A percentile compares a stretch with the other conserved stretches of the same genome.
These are phyloP conservation scores for Lepidium sativum DNA, from an alignment of 345 rosid species.

Conservation along the genomic window DNA sequence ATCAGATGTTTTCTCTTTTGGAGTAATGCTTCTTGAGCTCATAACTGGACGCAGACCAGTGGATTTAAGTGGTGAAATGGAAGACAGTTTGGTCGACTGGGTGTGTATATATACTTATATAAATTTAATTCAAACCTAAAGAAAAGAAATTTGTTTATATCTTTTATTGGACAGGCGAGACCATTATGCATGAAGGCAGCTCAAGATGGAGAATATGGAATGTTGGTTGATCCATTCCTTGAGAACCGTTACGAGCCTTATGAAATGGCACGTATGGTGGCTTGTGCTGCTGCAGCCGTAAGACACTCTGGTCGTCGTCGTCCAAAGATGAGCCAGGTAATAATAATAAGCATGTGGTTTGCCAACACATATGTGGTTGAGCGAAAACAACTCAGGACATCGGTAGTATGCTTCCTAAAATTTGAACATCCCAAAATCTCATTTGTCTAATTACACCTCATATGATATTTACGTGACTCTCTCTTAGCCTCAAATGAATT, in stretches of 20 bases:
- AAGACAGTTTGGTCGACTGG: conserved; percentile 96
- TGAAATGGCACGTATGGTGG: conserved; percentile 80
- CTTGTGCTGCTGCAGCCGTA: conserved; percentile 87
- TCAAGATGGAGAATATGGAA: conserved; percentile 52
- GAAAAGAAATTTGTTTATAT: too few species aligned
- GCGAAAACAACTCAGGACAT: too few species aligned
- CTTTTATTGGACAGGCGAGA: too few species aligned
- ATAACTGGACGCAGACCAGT: conserved; percentile 81
- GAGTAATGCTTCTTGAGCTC: conserved; percentile 87
- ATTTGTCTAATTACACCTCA: too few species aligned
- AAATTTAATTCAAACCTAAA: too few species aligned
- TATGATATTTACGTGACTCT: too few species aligned
- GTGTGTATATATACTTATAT: too few species aligned
- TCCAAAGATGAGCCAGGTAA: conserved; percentile 86
- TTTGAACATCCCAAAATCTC: too few species aligned
- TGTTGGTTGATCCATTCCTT: conserved; percentile 55
- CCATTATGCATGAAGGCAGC: conserved; percentile 59
- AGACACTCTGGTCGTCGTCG: conserved; percentile 86
- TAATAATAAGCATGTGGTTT: neutral
- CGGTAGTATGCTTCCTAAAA: too few species aligned
- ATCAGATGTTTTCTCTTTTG: conserved; percentile 92
- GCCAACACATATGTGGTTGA: too few species aligned
- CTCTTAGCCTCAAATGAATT: too few species aligned
- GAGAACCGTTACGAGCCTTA: conserved; percentile 45
- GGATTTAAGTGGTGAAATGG: conserved; percentile 54